These are phyloP conservation scores for Chiua virens DNA, from an alignment of 768 basidiomycete species.

Conservation along the genomic window DNA sequence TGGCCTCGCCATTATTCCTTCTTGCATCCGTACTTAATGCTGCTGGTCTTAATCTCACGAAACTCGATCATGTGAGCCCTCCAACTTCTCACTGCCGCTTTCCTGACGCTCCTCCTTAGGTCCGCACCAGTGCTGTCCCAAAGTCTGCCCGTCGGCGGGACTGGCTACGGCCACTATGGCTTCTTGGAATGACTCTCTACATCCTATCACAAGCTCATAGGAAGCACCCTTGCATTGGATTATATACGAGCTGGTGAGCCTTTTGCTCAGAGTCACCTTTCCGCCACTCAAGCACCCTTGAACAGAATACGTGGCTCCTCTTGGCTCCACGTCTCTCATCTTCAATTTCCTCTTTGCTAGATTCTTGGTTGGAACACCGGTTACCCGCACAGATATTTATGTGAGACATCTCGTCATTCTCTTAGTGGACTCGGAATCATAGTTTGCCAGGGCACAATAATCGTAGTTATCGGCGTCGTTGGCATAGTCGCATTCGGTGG, in stretches of 20 bases:
- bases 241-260: conserved; percentile 80
- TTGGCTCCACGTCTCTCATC: conserved; percentile 90
- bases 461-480: conserved; percentile 81
- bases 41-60: conserved; percentile 92
- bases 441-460: conserved; percentile 64
- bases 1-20: conserved; percentile 81
- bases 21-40: conserved; percentile 86
- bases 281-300: conserved; percentile 11
- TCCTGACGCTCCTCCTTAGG: conserved; percentile 38
- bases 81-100: neutral
- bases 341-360: conserved; percentile 97
- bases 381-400: conserved; percentile 81
- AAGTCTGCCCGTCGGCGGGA: conserved; percentile 71
- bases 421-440: neutral
- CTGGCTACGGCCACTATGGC: conserved; percentile 85
- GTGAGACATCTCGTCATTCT: conserved; percentile 40
- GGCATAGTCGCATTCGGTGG: conserved; percentile 88
- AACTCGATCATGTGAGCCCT: conserved; percentile 80
- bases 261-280: neutral
- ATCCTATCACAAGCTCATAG: conserved; percentile 87
- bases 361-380: conserved; percentile 82
- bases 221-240: conserved; percentile 82
- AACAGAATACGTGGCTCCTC: conserved; percentile 91
- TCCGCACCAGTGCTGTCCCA: conserved; percentile 73
- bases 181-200: conserved; percentile 91